Evolutionary conservation across 2,329 filamentous ascomycete species (phyloP).

Genomic region (Neurospora crassa): DNA sequence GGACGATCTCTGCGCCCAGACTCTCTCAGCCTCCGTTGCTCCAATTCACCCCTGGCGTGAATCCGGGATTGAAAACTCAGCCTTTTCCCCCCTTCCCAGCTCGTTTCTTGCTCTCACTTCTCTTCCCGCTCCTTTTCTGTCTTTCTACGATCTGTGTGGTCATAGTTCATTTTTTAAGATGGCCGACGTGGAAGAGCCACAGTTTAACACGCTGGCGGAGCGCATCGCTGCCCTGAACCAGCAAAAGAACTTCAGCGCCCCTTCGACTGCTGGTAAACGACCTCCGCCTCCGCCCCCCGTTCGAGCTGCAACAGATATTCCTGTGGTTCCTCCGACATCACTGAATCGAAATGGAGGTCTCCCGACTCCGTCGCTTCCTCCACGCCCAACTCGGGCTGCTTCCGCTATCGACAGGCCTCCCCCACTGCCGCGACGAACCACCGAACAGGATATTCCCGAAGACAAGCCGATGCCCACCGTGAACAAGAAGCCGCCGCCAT

Average conservation of each 20-base stretch:
- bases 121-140: neutral
- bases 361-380: conserved; percentile 28
- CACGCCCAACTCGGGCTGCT: conserved; percentile 23
- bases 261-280: conserved; percentile 25
- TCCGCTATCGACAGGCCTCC: conserved; percentile 19
- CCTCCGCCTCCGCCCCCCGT: conserved; percentile 37
- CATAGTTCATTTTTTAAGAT: conserved; percentile 25
- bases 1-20: neutral
- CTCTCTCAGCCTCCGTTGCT: neutral
- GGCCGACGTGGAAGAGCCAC: conserved; percentile 53
- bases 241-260: conserved; percentile 46
- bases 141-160: neutral
- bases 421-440: conserved; percentile 30
- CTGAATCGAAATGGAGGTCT: conserved; percentile 17
- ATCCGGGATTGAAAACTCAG: neutral
- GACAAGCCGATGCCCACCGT: conserved; percentile 17
- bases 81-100: neutral
- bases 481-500: conserved; percentile 23
- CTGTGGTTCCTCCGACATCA: conserved; percentile 24
- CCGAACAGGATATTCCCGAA: conserved; percentile 15
- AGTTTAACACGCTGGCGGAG: conserved; percentile 49
- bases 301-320: conserved; percentile 27
- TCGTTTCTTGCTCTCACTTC: neutral
- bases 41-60: neutral
- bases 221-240: conserved; percentile 55